These are phyloP conservation scores for Arachnopeziza araneosa DNA, from an alignment of 2,329 filamentous ascomycete species.

Conservation along the genomic window DNA sequence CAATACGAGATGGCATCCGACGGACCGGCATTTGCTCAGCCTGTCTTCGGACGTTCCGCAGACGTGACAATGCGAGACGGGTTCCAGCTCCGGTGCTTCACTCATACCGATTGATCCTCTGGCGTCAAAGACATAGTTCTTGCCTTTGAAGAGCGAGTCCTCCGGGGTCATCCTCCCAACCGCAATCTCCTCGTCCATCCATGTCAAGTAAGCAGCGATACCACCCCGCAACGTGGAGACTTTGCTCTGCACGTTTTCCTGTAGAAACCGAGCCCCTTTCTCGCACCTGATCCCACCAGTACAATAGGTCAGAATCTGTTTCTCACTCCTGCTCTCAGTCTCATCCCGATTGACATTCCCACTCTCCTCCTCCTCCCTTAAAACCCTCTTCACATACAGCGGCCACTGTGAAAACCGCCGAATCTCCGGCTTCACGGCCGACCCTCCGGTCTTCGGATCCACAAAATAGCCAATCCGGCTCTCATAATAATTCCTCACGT, in stretches of 20 bases:
- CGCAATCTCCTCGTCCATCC: conserved; percentile 31
- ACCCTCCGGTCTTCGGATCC: conserved; percentile 20
- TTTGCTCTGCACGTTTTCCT: conserved; percentile 22
- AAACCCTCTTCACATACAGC: conserved; percentile 25
- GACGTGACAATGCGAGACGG: conserved; percentile 28
- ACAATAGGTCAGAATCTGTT: conserved; percentile 29
- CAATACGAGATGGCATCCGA: conserved; percentile 28
- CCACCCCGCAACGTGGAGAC: conserved; percentile 30
- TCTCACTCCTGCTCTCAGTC: conserved; percentile 3
- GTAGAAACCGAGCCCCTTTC: conserved; percentile 28
- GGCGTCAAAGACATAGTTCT: conserved; percentile 32
- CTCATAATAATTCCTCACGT: conserved; percentile 32
- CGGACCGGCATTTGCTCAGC: conserved; percentile 28
- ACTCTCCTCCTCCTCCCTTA: conserved; percentile 3
- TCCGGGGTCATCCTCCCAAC: conserved; percentile 21
- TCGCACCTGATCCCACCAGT: conserved; percentile 32
- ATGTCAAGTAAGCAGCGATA: conserved; percentile 29
- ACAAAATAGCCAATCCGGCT: conserved; percentile 31
- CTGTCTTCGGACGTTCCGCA: conserved; percentile 21
- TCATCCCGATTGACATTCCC: no score
- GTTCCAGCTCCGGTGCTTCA: conserved; percentile 5
- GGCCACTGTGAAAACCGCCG: conserved; percentile 31
- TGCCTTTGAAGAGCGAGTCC: conserved; percentile 28
- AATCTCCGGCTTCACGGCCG: conserved; percentile 27
- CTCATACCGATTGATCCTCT: conserved; percentile 25